These are phyloP conservation scores for Symbiotaphrina buchneri DNA, from an alignment of 495 filamentous ascomycete species.

Conservation along the genomic window DNA sequence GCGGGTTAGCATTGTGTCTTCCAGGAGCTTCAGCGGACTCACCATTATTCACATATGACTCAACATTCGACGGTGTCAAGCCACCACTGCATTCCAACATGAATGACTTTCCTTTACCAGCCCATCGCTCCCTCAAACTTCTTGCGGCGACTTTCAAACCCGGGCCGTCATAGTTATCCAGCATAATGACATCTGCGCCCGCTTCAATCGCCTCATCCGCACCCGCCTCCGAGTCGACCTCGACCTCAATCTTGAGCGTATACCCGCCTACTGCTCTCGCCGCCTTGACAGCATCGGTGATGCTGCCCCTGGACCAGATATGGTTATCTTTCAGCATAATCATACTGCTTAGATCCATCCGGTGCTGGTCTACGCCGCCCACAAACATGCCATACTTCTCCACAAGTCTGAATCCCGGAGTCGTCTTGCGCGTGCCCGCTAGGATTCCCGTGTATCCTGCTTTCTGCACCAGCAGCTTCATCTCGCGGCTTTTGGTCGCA, in stretches of 20 bases:
- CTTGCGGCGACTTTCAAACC: constrained; percentile 48
- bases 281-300: constrained; percentile 59
- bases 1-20: constrained; percentile 3
- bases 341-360: constrained; percentile 83
- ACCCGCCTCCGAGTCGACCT: constrained; percentile 68
- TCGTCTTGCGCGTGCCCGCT: constrained; percentile 93
- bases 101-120: constrained; percentile 10
- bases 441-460: constrained; percentile 62
- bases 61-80: constrained; percentile 65
- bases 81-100: constrained; percentile 86
- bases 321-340: constrained; percentile 99
- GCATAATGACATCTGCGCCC: constrained; percentile 88
- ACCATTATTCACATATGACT: constrained; percentile 53
- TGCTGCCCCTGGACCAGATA: constrained; percentile 62
- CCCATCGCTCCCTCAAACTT: constrained; percentile 58
- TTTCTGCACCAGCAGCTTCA: constrained; percentile 7
- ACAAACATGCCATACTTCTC: constrained; percentile 97
- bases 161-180: constrained; percentile 76
- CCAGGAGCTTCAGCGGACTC: constrained; percentile 8
- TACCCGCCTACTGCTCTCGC: constrained; percentile 77
- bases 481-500: constrained; percentile 31
- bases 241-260: constrained; percentile 83
- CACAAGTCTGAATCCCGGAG: constrained; percentile 81
- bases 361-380: constrained; percentile 75
- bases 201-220: constrained; percentile 78